Conservation (phyloP, 2,329 filamentous ascomycete species). For the Hypoxylon sp. region DNA sequence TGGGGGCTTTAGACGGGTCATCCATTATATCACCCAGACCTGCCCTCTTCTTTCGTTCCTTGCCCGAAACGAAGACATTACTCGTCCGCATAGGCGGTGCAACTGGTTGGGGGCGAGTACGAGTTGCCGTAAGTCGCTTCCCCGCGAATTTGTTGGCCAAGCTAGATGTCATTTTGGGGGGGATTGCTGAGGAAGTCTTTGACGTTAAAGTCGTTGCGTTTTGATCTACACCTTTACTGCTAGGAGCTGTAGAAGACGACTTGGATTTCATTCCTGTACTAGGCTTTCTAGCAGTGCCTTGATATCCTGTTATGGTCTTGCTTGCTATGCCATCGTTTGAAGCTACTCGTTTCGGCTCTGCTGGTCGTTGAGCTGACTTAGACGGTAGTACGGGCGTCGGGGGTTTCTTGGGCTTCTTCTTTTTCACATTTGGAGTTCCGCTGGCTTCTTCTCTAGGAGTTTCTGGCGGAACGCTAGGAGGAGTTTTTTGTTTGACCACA, state of each 20-base stretch:
- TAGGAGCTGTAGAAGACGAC: conserved; percentile 1
- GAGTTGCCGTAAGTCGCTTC: conserved; percentile 50
- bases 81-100: conserved; percentile 27
- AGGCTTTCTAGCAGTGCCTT: conserved; percentile 56
- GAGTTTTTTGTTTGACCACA: conserved; percentile 45
- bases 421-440: conserved; percentile 13
- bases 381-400: conserved; percentile 24
- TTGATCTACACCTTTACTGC: conserved; percentile 20
- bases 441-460: conserved; percentile 13
- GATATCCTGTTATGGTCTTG: conserved; percentile 53
- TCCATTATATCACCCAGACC: conserved; percentile 58
- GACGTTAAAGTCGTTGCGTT: conserved; percentile 12
- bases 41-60: conserved; percentile 55
- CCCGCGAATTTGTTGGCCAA: conserved; percentile 45
- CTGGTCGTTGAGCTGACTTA: conserved; percentile 22
- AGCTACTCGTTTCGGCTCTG: conserved; percentile 24
- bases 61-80: conserved; percentile 66
- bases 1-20: conserved; percentile 60
- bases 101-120: conserved; percentile 41
- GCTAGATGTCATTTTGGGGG: conserved; percentile 39
- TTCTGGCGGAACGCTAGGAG: conserved; percentile 34
- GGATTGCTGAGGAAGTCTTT: conserved; percentile 22
- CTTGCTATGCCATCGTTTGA: conserved; percentile 19
- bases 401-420: conserved; percentile 29
- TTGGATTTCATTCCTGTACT: conserved; percentile 29